A percentile compares a stretch with the other conserved stretches of the same genome.
phyloP scores from a whole-genome alignment of 345 rosid species.

The Syzygium aromaticum region DNA sequence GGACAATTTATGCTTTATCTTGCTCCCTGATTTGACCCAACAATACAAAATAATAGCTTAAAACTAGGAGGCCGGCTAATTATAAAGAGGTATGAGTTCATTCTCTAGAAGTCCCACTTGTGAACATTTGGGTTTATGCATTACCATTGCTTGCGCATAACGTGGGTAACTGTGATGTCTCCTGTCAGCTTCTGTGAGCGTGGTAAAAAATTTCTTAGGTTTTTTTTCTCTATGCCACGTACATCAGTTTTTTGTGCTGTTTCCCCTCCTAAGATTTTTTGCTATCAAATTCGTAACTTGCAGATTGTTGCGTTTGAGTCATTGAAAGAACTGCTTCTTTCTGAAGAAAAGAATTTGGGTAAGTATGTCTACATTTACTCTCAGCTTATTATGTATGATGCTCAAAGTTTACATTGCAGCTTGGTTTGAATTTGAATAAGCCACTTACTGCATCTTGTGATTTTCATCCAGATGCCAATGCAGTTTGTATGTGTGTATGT shows the following conservation, averaged over 20 bases:
- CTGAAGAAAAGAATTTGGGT: constrained; percentile 41
- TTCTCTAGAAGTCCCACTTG: neutral
- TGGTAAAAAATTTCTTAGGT: neutral
- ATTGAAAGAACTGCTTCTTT: constrained; percentile 44
- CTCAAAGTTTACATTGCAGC: neutral
- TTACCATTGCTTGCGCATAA: neutral
- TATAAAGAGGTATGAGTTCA: neutral
- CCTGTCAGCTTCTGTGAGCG: neutral
- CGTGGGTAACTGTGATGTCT: neutral
- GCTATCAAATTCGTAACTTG: neutral
- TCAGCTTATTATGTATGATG: neutral
- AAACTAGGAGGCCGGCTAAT: neutral
- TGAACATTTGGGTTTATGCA: neutral
- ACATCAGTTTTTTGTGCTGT: neutral
- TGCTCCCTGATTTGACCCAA: neutral
- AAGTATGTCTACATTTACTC: constrained; percentile 1
- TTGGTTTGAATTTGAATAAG: neutral
- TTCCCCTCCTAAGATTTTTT: neutral
- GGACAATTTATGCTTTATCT: neutral
- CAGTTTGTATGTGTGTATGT: neutral
- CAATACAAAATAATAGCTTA: neutral
- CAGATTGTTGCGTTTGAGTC: constrained; percentile 77
- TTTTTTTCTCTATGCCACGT: neutral
- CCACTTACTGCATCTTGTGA: neutral
- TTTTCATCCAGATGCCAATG: neutral